Evolutionary conservation across 2,329 filamentous ascomycete genomes (phyloP), one percentile per base, ranked within the genome.

Genomic region (Pestalotiopsis sp.): DNA sequence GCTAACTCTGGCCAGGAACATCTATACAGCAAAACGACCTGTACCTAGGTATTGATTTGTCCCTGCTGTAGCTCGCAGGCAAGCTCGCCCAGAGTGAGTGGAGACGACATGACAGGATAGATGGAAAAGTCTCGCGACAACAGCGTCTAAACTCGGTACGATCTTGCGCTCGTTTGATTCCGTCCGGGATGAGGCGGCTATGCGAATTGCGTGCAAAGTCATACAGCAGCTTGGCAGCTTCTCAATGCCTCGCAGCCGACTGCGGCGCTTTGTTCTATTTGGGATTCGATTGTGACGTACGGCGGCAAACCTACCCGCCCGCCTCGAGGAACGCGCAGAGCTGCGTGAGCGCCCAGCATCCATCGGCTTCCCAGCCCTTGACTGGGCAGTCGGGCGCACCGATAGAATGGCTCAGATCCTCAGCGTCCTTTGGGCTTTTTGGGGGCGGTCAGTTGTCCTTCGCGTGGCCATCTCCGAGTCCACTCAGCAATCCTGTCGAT

Each of bases 281-380:
- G 45, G 63, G 45, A 49, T 13, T 57, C 39, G 25, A 49, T 36
- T 66, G 41, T 31, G 63, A 56, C 63, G 23, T 57, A 17, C 9
- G 49, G 49, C 63, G 63, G 63, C 63, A 58, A 66, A 66, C n/a
- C 61, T 67, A 60, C 67, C 66, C 70, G 52, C 65, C 56, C 52
- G 65, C 36, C 56, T 60, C 23, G 25, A 56, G 27, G 20, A 31
- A 66, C 57, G 65, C 65, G 58, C 52, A 31, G 38, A 60, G 20
- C 39, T 36, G 56, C 65, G 65, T 31, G 56, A 67, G 36, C 20
- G 31, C 38, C 65, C 52, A 57, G 38, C 25, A n/a, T n/a, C 11
- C 45, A n/a, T 23, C 45, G 31, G 31, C 31, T 23, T 52, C n/a
- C 45, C 49, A 38, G 14, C 41, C 45, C 63, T 49, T 39, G 27